Evolutionary conservation across 495 filamentous ascomycete species (phyloP), one percentile per base, ranked within the genome.

Genomic region (Podospora conica): DNA sequence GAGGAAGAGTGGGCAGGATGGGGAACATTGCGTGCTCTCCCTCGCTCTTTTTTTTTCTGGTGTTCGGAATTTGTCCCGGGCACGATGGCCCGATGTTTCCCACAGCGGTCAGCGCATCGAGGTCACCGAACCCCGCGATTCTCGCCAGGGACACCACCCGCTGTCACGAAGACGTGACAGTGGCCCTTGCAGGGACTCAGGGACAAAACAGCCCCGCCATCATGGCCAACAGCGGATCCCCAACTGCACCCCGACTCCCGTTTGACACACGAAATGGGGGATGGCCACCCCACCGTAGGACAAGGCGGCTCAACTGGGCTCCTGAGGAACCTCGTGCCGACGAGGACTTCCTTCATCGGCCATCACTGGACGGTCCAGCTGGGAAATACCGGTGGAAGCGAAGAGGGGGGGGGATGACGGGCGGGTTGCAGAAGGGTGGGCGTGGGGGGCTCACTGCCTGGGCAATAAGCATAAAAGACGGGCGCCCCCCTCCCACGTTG

Each of bases 271-370:
- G 60, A 58, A 54, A 57, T 60, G 29, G 18, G 25, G 54, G 53
- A 60, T 57, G 33, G 29, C 28, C 68, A 66, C 68, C 68, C 68
- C 68, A 70, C 65, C 65, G 63, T 65, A 40, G 63, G 53, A 61
- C 55, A 31, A 56, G 28, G 54, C 53, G 65, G 31, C 29, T 24
- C 33, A 63, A 55, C 22, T 28, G 24, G 55, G n/a, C n/a, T n/a
- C n/a, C n/a, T n/a, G n/a, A n/a, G 54, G 15, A 20, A 12, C 4
- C 9, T 18, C 27, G 1, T 23, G 11, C 21, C 29, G 53, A 23
- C 28, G 61, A 55, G 53, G 61, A 28, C 54, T 9, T 55, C 61
- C 54, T 9, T 55, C 61, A 53, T 25, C 21, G 24, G 21, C 18
- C 18, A 7, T 18, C 40, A 48, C 40, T 48, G 5, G 40, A 18